phyloP scores from a whole-genome alignment of 768 basidiomycete genomes.

The Steccherinum ochraceum region DNA sequence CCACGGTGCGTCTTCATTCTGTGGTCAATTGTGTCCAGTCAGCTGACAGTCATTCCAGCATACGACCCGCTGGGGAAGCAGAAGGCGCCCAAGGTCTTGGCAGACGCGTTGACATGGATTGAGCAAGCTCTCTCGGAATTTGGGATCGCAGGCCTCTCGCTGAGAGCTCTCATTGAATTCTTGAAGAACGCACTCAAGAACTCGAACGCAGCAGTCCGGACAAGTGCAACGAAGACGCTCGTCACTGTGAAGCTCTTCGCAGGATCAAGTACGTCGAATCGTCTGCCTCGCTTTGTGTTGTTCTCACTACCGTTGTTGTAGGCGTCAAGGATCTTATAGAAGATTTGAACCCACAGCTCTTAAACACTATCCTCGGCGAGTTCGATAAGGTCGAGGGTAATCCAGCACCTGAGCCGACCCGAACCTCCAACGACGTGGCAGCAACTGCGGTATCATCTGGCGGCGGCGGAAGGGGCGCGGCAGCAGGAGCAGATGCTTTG shows the following conservation, averaged over 20 bases:
- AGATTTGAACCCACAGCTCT: slow-evolving; percentile 89
- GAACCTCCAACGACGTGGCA: slow-evolving; percentile 71
- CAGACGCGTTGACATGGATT: slow-evolving; percentile 87
- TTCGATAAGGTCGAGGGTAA: slow-evolving; percentile 89
- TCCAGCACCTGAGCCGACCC: slow-evolving; percentile 68
- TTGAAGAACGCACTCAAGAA: slow-evolving; percentile 83
- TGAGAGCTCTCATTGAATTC: slow-evolving; percentile 85
- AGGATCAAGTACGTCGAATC: slow-evolving; percentile 59
- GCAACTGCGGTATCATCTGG: slow-evolving; percentile 37
- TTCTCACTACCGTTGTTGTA: slow-evolving; percentile 22
- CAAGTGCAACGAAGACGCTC: slow-evolving; percentile 87
- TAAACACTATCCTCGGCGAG: slow-evolving; percentile 83
- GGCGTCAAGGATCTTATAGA: slow-evolving; percentile 90
- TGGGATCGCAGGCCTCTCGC: slow-evolving; percentile 79
- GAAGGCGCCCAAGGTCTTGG: slow-evolving; percentile 95
- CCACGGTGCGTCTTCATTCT: slow-evolving; percentile 57
- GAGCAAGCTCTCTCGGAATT: slow-evolving; percentile 84
- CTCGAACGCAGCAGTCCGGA: slow-evolving; percentile 90
- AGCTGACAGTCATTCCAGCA: slow-evolving; percentile 38
- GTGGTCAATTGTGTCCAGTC: not conserved
- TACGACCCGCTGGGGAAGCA: slow-evolving; percentile 93
- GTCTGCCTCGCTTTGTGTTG: not conserved
- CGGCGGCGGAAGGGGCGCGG: slow-evolving; percentile 34
- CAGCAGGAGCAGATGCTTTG: slow-evolving; percentile 54
- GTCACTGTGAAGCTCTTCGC: slow-evolving; percentile 91